phyloP scores from a whole-genome alignment of 139 green algal species.

The Zygnema cylindricum region DNA sequence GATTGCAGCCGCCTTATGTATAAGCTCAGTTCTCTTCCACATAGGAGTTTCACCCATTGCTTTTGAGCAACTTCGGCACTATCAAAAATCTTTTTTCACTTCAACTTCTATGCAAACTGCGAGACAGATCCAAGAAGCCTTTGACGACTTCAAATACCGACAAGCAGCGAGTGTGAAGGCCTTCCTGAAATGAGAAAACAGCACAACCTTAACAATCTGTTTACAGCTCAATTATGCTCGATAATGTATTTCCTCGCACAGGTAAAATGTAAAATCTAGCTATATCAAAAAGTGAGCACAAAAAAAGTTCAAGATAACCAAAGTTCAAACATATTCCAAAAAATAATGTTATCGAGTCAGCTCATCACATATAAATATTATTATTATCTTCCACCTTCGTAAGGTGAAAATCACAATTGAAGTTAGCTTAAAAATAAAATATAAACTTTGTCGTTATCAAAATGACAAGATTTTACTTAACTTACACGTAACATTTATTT shows the following conservation, averaged over 20 bases:
- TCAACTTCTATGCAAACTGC: constrained; percentile 89
- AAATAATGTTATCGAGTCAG: no score
- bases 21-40: constrained; percentile 82
- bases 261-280: no score
- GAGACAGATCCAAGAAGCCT: neutral
- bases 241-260: neutral
- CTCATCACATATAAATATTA: no score
- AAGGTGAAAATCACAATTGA: no score
- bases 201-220: neutral
- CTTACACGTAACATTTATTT: no score
- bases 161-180: constrained; percentile 7
- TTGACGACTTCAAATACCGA: neutral
- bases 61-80: constrained; percentile 82
- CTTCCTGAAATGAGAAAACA: constrained; percentile 23
- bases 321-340: no score
- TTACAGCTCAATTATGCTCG: neutral
- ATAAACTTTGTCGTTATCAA: no score
- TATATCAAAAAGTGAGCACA: neutral
- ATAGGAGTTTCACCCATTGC: constrained; percentile 86
- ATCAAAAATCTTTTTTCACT: constrained; percentile 83
- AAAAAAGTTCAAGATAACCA: no score
- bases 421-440: no score
- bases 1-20: constrained; percentile 76
- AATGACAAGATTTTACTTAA: no score
- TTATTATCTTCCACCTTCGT: no score